These are phyloP conservation scores for Microthlaspi erraticum DNA, from an alignment of 345 rosid genomes.

Conservation along the genomic window DNA sequence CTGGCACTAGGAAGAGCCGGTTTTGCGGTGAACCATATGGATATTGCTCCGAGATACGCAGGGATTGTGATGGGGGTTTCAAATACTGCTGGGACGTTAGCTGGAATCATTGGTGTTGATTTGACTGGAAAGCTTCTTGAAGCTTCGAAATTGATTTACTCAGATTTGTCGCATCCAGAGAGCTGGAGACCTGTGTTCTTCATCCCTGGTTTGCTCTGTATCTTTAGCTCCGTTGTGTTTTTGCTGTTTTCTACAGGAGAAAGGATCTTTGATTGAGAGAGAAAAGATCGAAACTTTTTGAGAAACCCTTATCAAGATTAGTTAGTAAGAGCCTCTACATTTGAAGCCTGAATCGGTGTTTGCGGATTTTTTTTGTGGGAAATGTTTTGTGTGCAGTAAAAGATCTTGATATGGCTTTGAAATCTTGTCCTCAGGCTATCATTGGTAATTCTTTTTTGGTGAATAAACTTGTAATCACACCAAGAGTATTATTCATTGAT, in stretches of 20 bases:
- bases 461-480: constrained; percentile 36
- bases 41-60: constrained; percentile 94
- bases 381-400: constrained; percentile 35
- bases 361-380: constrained; percentile 24
- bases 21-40: constrained; percentile 98
- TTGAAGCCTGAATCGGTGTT: constrained; percentile 24
- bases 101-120: constrained; percentile 92
- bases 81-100: constrained; percentile 95
- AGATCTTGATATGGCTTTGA: constrained; percentile 30
- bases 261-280: constrained; percentile 84
- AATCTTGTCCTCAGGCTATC: constrained; percentile 26
- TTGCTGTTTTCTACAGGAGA: constrained; percentile 87
- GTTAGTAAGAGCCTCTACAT: constrained; percentile 31
- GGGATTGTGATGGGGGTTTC: constrained; percentile 98
- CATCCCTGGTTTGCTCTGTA: constrained; percentile 87
- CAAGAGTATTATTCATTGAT: constrained; percentile 38
- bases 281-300: constrained; percentile 8
- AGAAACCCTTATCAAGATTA: constrained; percentile 38
- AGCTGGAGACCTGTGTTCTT: constrained; percentile 88
- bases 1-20: constrained; percentile 97
- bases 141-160: constrained; percentile 71
- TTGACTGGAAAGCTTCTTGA: constrained; percentile 88
- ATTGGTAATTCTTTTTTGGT: constrained; percentile 36
- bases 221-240: constrained; percentile 77
- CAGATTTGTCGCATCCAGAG: constrained; percentile 90